Evolutionary conservation across 768 basidiomycete genomes (phyloP), one percentile per base, ranked within the genome.

Genomic region (Tubosaeta sp.): DNA sequence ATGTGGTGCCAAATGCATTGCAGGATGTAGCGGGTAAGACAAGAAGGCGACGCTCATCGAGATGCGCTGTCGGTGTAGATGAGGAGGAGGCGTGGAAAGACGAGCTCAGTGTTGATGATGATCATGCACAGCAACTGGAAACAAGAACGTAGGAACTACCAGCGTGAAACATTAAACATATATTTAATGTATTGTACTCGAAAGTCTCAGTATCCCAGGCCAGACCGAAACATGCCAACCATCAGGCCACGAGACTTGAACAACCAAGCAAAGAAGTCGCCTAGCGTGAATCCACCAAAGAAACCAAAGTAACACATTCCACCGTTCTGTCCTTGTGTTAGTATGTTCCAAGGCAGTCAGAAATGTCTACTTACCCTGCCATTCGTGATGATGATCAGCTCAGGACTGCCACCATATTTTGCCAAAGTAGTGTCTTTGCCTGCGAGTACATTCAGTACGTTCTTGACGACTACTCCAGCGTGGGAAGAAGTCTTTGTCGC

Each of bases 371-470:
- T 34, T 53, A 83, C 82, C 75, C 69, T 77, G 48, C 81, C 81
- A 47, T 75, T 71, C 21, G 79, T 79, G 44, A 83, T 61, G 30
- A 78, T n/a, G 42, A 84, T 82, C 44, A 79, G 47, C 59, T 85
- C 83, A 1, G 61, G 38, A n/a, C 69, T 70, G 16, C 79, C 77
- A 47, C 76, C 72, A 62, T 85, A 84, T 18, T 53, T 55, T 43
- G 71, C 75, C 51, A 70, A 52, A 5, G 54, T 62, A 53, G 61
- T 46, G 19, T 60, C 27, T 50, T 49, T 63, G 45, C 74, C 76
- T 12, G 60, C 61, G 29, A 84, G 65, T 46, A 78, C 59, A 27
- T 66, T 63, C 0, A 80, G 29, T 14, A 84, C 63, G 51, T 88
- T 87, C 25, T 71, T 65, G 3, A 69, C 71, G 32, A 81, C 69